Evolutionary conservation across 2,329 filamentous ascomycete genomes (phyloP), one percentile per base, ranked within the genome.

Genomic region (Ascochyta fabae): DNA sequence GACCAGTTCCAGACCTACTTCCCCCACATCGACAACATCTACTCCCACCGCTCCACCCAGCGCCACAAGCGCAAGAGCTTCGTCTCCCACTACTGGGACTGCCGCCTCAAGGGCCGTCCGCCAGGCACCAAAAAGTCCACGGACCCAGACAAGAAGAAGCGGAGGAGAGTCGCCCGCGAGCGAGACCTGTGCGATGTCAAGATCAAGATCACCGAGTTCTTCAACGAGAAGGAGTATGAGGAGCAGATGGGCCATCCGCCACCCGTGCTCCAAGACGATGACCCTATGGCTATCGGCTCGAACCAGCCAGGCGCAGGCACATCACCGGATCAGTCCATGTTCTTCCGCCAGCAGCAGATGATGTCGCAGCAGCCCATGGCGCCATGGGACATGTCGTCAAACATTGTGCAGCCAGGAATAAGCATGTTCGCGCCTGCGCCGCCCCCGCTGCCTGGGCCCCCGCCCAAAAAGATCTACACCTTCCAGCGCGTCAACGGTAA

Each of bases 111-210:
- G 76, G 90, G 90, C 23, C 83, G 90, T 0, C 89, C 90, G 0
- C 87, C 90, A 0, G 90, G 90, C 27, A 93, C 90, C 4, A 88
- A 88, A 56, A 92, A 93, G 72, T 90, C 88, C 0, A 86, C 89
- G 42, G 89, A 93, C 65, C 90, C 90, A 0, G 87, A 86, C 71
- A 92, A 92, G 79, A 92, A 91, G 81, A 92, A 92, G 75, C 84
- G 90, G 34, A 92, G 91, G 75, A 86, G 90, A 24, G 86, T 83
- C 33, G 88, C 88, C n/a, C 82, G 90, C 38, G 86, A 90, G 73
- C 82, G 88, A 12, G 88, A 92, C 75, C 81, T 92, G n/a, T 94
- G 90, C 72, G 89, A 93, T 73, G 90, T 93, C 61, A 93, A 93
- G 77, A 92, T 93, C 73, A 93, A 92, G 74, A 91, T 93, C 56